phyloP scores from a whole-genome alignment of 805 yeast species.

The Teunomyces lycoperdinae region DNA sequence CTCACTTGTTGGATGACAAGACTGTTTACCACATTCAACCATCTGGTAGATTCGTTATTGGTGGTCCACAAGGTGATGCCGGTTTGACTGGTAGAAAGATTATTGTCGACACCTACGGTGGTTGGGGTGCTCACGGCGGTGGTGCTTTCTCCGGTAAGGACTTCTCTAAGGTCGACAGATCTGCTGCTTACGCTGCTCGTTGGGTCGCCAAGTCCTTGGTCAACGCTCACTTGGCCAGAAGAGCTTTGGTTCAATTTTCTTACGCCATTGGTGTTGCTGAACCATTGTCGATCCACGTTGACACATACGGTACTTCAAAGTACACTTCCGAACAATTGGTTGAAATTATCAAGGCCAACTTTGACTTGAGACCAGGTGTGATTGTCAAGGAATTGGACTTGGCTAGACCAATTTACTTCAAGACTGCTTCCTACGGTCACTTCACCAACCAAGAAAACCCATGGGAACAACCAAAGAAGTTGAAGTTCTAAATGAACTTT shows the following conservation, averaged over 20 bases:
- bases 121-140: slow-evolving; percentile 99
- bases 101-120: slow-evolving; percentile 99
- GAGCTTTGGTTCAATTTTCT: slow-evolving; percentile 97
- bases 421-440: slow-evolving; percentile 99
- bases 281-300: slow-evolving; percentile 96
- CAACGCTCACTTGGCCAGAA: slow-evolving; percentile 89
- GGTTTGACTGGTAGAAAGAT: slow-evolving; percentile 99
- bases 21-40: slow-evolving; percentile 99
- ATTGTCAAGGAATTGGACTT: slow-evolving; percentile 94
- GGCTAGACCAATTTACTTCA: slow-evolving; percentile 98
- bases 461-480: slow-evolving; percentile 96
- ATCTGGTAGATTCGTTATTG: slow-evolving; percentile 98
- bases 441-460: slow-evolving; percentile 98
- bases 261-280: slow-evolving; percentile 99
- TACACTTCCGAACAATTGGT: slow-evolving; percentile 87
- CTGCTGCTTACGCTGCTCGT: slow-evolving; percentile 99
- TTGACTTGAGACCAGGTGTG: slow-evolving; percentile 99
- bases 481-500: slow-evolving; percentile 47
- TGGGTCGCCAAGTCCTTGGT: slow-evolving; percentile 99
- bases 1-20: slow-evolving; percentile 84
- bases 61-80: slow-evolving; percentile 99
- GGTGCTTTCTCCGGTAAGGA: slow-evolving; percentile 99
- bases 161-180: slow-evolving; percentile 99
- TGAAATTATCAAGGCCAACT: slow-evolving; percentile 86
- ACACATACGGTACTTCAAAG: slow-evolving; percentile 96